phyloP scores from a whole-genome alignment of 176 grass and related monocot genomes.

The Elaeis guineensis region DNA sequence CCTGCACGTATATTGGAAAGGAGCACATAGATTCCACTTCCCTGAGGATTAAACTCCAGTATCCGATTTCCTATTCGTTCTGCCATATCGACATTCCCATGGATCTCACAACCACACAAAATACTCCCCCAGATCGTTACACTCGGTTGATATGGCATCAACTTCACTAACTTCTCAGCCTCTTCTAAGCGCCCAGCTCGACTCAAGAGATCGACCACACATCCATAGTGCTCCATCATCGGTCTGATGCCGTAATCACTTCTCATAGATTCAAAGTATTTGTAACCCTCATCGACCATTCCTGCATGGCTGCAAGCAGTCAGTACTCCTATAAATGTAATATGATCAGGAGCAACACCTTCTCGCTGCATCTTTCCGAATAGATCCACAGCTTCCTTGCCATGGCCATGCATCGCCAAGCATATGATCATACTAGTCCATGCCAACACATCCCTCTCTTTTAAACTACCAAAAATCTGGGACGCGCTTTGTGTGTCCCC shows the following conservation, averaged over 20 bases:
- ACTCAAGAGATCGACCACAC: neutral
- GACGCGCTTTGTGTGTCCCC: constrained; percentile 20
- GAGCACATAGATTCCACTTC: constrained; percentile 32
- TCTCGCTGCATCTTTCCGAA: neutral
- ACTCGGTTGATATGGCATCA: constrained; percentile 2
- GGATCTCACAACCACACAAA: constrained; percentile 4
- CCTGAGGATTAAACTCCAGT: constrained; percentile 31
- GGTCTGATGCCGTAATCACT: neutral
- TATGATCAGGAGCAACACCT: neutral
- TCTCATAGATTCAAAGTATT: neutral
- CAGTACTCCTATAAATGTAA: constrained; percentile 3
- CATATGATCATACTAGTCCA: constrained; percentile 39
- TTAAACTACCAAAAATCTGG: constrained; percentile 18
- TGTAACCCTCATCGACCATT: neutral
- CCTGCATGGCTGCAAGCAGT: constrained; percentile 14
- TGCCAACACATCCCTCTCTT: constrained; percentile 26
- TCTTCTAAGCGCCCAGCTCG: constrained; percentile 1
- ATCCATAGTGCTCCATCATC: constrained; percentile 1
- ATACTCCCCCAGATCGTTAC: neutral
- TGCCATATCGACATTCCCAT: neutral
- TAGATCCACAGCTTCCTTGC: constrained; percentile 23
- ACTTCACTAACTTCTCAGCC: neutral
- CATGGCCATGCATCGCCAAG: constrained; percentile 26
- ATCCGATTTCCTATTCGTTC: constrained; percentile 26
- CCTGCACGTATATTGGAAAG: constrained; percentile 34